Percentiles rank a stretch among this genome's conserved stretches.
Conservation (phyloP, 805 yeast genomes). For the Ogataea dorogensis region DNA sequence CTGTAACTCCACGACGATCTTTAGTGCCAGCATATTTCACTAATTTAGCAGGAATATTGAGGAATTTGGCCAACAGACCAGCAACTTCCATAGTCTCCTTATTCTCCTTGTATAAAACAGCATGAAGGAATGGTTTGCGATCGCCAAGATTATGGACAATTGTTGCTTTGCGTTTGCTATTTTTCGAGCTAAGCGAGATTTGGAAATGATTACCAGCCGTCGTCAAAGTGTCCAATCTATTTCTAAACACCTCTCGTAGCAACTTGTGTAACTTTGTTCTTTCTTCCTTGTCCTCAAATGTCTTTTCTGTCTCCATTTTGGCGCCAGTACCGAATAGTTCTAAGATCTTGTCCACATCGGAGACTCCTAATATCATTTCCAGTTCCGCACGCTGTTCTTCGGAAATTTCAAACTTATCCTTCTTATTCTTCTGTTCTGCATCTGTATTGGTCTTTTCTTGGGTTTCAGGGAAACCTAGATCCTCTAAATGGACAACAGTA, state of each 20-base stretch:
- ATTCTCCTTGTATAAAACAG: constrained; percentile 87
- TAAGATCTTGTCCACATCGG: constrained; percentile 53
- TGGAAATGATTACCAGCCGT: constrained; percentile 63
- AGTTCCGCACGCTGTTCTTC: constrained; percentile 49
- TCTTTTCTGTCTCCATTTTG: constrained; percentile 54
- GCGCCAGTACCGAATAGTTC: constrained; percentile 52
- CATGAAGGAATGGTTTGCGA: constrained; percentile 64
- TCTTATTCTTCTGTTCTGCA: constrained; percentile 35
- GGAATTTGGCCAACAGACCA: constrained; percentile 63
- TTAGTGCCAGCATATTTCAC: constrained; percentile 92
- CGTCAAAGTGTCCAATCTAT: constrained; percentile 77
- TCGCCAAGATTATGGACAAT: constrained; percentile 75
- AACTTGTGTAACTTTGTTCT: constrained; percentile 80
- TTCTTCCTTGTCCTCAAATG: constrained; percentile 63
- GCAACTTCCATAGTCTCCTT: constrained; percentile 98
- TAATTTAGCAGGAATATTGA: constrained; percentile 68
- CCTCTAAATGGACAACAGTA: constrained; percentile 69
- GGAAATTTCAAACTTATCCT: constrained; percentile 33
- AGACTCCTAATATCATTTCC: constrained; percentile 54
- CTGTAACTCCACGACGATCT: constrained; percentile 94
- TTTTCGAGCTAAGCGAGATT: constrained; percentile 46
- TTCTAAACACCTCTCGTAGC: constrained; percentile 68
- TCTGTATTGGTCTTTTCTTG: constrained; percentile 26
- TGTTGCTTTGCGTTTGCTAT: constrained; percentile 39
- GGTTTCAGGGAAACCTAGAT: constrained; percentile 62